Percentiles rank a stretch among this genome's conserved stretches.
Evolutionary conservation across 768 basidiomycete species (phyloP).

Genomic region (Serendipita sp.): DNA sequence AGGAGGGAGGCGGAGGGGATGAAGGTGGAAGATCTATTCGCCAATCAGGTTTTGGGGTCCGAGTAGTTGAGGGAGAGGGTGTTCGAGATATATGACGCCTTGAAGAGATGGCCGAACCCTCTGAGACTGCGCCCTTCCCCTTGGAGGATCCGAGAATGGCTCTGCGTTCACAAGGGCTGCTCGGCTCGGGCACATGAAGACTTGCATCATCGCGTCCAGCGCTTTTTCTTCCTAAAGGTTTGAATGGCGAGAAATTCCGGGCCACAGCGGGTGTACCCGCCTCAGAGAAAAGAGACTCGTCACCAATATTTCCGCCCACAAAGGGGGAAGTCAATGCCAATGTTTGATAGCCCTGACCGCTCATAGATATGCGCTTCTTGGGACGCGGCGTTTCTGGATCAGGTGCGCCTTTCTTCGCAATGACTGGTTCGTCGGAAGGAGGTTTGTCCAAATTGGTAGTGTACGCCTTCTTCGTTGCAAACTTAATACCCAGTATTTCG

Average conservation of each 20-base stretch:
- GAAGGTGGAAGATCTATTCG: neutral
- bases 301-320: neutral
- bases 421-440: neutral
- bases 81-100: neutral
- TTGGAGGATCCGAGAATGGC: neutral
- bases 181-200: neutral
- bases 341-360: neutral
- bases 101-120: too few species aligned
- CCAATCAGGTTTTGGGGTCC: neutral
- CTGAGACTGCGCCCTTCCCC: neutral
- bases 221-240: neutral
- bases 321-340: neutral
- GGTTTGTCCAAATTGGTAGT: neutral
- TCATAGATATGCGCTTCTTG: neutral
- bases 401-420: neutral
- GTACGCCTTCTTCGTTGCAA: neutral
- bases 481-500: neutral
- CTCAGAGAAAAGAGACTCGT: constrained; percentile 1
- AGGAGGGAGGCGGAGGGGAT: neutral
- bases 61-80: neutral
- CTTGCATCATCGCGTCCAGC: neutral
- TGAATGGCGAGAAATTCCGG: neutral
- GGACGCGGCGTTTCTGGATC: constrained; percentile 1
- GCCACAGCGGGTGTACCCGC: neutral
- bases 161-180: neutral